These are phyloP conservation scores for Ceratobasidium sp. DNA, from an alignment of 1,284 basidiomycete genomes.

Conservation along the genomic window DNA sequence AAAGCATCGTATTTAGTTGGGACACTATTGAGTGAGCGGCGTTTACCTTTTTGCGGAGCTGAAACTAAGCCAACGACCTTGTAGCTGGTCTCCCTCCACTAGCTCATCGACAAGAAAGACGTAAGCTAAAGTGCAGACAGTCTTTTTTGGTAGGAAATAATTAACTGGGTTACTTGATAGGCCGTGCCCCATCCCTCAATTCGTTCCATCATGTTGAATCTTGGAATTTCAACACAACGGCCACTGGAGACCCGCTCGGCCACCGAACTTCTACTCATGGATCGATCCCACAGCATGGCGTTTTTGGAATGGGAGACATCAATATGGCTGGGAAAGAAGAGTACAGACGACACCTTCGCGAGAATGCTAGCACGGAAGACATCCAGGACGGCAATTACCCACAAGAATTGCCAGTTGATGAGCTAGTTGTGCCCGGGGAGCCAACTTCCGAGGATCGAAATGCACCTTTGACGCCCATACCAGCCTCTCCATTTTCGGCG, in stretches of 20 bases:
- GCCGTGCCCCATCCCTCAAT: constrained; percentile 16
- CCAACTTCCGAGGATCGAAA: neutral
- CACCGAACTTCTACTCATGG: constrained; percentile 7
- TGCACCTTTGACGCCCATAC: constrained; percentile 10
- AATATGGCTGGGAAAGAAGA: constrained; percentile 15
- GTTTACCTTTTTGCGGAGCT: constrained; percentile 6
- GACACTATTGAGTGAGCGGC: constrained; percentile 67
- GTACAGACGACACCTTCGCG: constrained; percentile 5
- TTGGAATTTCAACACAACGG: constrained; percentile 23
- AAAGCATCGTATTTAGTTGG: constrained; percentile 75
- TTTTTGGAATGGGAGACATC: constrained; percentile 30
- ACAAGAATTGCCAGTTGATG: neutral
- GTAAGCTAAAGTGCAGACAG: constrained; percentile 41
- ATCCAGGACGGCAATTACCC: neutral
- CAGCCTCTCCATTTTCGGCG: neutral
- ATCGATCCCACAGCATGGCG: constrained; percentile 14
- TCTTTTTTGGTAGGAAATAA: neutral
- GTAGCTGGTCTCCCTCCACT: constrained; percentile 70
- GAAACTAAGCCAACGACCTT: constrained; percentile 17
- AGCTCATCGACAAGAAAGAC: constrained; percentile 70
- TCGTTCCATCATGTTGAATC: constrained; percentile 28
- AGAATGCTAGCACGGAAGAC: constrained; percentile 21
- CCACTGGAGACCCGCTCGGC: neutral
- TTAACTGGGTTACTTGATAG: neutral
- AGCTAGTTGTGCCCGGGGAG: neutral